phyloP scores from a whole-genome alignment of 192 early-diverging fungal genomes.

The Umbelopsis sp. region DNA sequence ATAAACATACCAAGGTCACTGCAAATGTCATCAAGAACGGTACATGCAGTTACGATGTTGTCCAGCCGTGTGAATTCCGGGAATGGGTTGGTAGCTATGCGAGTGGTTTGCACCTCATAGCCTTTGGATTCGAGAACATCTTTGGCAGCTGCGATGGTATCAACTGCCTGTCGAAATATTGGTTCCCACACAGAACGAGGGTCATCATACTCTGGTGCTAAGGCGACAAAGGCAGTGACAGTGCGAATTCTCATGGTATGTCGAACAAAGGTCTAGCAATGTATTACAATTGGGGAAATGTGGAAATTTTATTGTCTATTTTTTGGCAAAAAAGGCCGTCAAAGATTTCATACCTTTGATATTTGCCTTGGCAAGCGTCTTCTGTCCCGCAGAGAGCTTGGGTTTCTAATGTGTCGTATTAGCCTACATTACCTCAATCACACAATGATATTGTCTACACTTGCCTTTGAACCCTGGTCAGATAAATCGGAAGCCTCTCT shows the following conservation, averaged over 20 bases:
- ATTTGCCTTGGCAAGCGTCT: conserved; percentile 46
- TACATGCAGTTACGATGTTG: background rate
- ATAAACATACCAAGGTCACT: background rate
- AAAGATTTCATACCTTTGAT: conserved; percentile 51
- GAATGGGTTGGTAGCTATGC: conserved; percentile 21
- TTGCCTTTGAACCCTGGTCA: conserved; percentile 5
- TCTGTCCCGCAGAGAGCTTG: conserved; percentile 46
- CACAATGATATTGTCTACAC: background rate
- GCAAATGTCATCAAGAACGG: conserved; percentile 15
- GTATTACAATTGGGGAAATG: background rate
- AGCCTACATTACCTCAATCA: background rate
- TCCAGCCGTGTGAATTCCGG: conserved; percentile 18
- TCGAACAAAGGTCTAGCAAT: background rate
- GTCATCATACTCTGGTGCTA: background rate
- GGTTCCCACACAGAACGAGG: conserved; percentile 3
- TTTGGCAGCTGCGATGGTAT: background rate
- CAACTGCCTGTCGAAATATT: background rate
- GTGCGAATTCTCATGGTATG: conserved; percentile 16
- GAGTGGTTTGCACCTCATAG: conserved; percentile 21
- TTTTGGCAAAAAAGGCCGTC: conserved; percentile 49
- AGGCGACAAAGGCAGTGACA: conserved; percentile 15
- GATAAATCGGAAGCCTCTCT: background rate
- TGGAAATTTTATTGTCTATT: conserved; percentile 16
- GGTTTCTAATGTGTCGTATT: conserved; percentile 35
- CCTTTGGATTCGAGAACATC: background rate